Evolutionary conservation across 768 basidiomycete species (phyloP).

Genomic region (Lepiota venenata): DNA sequence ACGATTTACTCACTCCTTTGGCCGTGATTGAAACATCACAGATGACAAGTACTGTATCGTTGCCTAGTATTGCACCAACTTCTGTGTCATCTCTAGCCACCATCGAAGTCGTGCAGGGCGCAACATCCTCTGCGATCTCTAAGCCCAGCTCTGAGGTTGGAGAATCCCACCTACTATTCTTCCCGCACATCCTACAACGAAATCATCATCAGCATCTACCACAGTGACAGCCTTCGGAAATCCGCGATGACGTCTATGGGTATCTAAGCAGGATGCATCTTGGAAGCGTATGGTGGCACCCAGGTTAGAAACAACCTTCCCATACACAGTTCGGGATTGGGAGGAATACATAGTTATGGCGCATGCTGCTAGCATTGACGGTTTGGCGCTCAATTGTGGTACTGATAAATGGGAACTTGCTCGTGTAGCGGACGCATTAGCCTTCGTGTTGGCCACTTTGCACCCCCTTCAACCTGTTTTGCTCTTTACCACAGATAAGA

Average conservation of each 20-base stretch:
- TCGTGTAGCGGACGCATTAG: conserved; percentile 63
- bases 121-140: not conserved
- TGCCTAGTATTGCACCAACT: too few relatives aligned
- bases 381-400: conserved; percentile 72
- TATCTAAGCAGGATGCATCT: conserved; percentile 15
- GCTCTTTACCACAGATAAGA: conserved; percentile 37
- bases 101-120: too few relatives aligned
- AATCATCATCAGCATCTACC: not conserved
- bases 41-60: not conserved
- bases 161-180: not conserved
- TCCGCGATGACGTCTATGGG: conserved; percentile 1
- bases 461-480: not conserved
- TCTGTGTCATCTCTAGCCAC: too few relatives aligned
- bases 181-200: not conserved
- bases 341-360: conserved; percentile 53
- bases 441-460: conserved; percentile 11
- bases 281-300: conserved; percentile 51
- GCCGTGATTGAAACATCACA: conserved; percentile 1
- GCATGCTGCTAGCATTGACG: conserved; percentile 57
- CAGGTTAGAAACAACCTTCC: conserved; percentile 67
- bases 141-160: not conserved
- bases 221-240: not conserved
- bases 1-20: not conserved
- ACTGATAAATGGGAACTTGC: conserved; percentile 57
- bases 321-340: conserved; percentile 50